Evolutionary conservation across 169 alveolate genomes (phyloP).

Genomic region (Plasmodium knowlesi): DNA sequence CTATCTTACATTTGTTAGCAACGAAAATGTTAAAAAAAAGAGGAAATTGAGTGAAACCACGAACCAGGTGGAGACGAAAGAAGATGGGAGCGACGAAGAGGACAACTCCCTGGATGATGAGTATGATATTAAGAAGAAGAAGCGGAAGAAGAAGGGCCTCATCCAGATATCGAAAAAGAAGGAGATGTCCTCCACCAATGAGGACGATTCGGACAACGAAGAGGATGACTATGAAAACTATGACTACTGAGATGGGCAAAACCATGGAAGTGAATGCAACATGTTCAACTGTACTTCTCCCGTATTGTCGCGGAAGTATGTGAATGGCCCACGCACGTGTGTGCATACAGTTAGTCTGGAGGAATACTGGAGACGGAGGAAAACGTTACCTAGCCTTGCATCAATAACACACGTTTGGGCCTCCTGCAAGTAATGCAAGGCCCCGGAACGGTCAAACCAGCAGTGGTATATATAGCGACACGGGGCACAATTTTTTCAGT

Average conservation of each 20-base stretch:
- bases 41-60: slow-evolving; percentile 31
- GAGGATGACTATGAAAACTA: slow-evolving; percentile 41
- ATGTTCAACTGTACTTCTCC: neutral
- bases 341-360: neutral
- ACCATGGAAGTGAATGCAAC: neutral
- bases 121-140: slow-evolving; percentile 55
- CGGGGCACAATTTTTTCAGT: neutral
- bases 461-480: neutral
- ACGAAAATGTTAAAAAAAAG: slow-evolving; percentile 65
- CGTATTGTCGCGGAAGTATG: neutral
- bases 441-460: neutral
- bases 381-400: neutral
- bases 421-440: neutral
- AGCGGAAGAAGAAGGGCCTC: slow-evolving; percentile 56
- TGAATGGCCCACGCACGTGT: neutral
- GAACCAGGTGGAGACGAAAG: neutral
- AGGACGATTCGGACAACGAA: slow-evolving; percentile 51
- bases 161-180: slow-evolving; percentile 71
- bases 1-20: slow-evolving; percentile 64
- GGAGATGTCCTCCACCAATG: neutral
- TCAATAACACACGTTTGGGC: neutral
- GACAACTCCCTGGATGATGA: slow-evolving; percentile 10
- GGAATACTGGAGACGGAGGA: neutral
- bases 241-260: neutral
- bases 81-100: slow-evolving; percentile 3